These are phyloP conservation scores for Coccinonectria pachysandricola DNA, from an alignment of 2,329 filamentous ascomycete species.

Conservation along the genomic window DNA sequence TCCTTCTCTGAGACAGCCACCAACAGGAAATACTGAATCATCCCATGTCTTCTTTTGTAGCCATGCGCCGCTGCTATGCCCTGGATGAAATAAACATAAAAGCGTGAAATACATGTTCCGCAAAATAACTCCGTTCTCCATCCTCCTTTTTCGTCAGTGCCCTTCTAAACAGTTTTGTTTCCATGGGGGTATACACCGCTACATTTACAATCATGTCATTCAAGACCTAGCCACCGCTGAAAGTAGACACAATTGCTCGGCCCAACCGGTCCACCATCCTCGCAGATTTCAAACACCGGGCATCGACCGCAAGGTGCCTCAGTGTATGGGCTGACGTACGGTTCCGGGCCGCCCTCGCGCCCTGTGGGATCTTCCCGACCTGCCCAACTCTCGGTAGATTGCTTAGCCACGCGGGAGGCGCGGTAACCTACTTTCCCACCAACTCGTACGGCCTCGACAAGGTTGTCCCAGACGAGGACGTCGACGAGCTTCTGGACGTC, in stretches of 20 bases:
- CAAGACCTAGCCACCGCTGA: conserved; percentile 61
- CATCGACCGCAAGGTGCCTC: conserved; percentile 87
- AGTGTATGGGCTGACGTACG: conserved; percentile 61
- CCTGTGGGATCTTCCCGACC: conserved; percentile 27
- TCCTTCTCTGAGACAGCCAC: too few relatives aligned
- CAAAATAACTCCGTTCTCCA: conserved; percentile 13
- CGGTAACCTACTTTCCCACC: conserved; percentile 42
- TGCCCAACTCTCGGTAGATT: conserved; percentile 31
- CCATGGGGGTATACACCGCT: too few relatives aligned
- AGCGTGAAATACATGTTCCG: conserved; percentile 7
- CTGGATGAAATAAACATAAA: conserved; percentile 7
- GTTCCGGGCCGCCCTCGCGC: conserved; percentile 29
- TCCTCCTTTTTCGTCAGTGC: too few relatives aligned
- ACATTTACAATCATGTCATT: too few relatives aligned
- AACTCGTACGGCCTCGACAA: conserved; percentile 56
- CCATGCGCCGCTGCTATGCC: conserved; percentile 16
- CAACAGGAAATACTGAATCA: too few relatives aligned
- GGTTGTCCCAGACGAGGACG: conserved; percentile 79
- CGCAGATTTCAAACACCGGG: conserved; percentile 87
- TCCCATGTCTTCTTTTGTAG: conserved; percentile 10
- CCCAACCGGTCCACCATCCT: conserved; percentile 81
- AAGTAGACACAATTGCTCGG: conserved; percentile 90
- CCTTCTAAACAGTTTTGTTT: too few relatives aligned
- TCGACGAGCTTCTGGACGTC: conserved; percentile 82
- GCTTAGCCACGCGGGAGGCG: conserved; percentile 38